These are phyloP conservation scores for Ophiostoma ips DNA, from an alignment of 2,329 filamentous ascomycete species.

Conservation along the genomic window DNA sequence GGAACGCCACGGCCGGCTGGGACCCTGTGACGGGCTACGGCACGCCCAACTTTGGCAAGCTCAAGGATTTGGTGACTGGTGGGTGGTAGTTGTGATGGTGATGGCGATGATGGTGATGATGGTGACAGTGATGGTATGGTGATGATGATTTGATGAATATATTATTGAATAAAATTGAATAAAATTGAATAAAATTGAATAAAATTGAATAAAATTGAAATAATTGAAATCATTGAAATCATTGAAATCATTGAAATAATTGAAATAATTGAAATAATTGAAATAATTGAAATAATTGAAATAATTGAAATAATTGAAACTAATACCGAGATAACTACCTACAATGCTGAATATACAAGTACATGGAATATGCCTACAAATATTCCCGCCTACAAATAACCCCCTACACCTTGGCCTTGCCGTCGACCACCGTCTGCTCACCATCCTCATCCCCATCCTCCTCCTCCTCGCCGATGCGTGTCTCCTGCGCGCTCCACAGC, in stretches of 20 bases:
- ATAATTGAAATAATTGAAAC: too few relatives aligned
- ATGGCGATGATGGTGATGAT: not conserved
- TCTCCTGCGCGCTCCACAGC: constrained; percentile 52
- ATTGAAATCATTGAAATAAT: too few relatives aligned
- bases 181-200: too few relatives aligned
- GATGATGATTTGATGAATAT: not conserved
- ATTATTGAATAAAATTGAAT: not conserved
- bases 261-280: too few relatives aligned
- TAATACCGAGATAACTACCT: too few relatives aligned
- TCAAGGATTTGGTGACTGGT: constrained; percentile 9
- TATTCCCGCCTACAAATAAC: too few relatives aligned
- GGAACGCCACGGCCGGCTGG: constrained; percentile 15
- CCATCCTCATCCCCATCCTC: constrained; percentile 8
- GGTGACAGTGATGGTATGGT: not conserved
- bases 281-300: too few relatives aligned
- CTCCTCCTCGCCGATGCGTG: constrained; percentile 9
- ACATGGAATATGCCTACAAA: too few relatives aligned
- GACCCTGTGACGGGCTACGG: constrained; percentile 14
- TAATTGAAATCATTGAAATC: too few relatives aligned
- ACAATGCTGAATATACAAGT: too few relatives aligned
- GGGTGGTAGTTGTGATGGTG: not conserved
- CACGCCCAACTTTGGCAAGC: constrained; percentile 13
- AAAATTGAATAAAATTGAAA: too few relatives aligned
- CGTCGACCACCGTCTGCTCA: constrained; percentile 6
- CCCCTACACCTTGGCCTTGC: constrained; percentile 3